Conservation (phyloP, 2,329 filamentous ascomycete genomes). For the Kalmusia sp. region DNA sequence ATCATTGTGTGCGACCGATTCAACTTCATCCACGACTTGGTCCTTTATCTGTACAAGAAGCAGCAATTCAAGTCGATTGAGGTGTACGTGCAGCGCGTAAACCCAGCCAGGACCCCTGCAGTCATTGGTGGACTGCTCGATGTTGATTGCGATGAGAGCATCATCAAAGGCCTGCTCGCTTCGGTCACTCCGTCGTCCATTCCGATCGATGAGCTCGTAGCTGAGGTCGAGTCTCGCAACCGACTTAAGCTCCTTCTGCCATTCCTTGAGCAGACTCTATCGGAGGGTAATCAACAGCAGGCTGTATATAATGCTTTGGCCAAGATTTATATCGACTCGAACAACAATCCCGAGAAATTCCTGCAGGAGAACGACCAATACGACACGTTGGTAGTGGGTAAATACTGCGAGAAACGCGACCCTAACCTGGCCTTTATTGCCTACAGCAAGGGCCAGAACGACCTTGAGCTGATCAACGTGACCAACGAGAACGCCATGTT, state of each 20-base stretch:
- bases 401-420: slow-evolving; percentile 98
- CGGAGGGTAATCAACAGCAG: slow-evolving; percentile 91
- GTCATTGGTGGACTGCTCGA: slow-evolving; percentile 94
- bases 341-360: slow-evolving; percentile 98
- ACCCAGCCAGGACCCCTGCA: slow-evolving; percentile 86
- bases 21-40: slow-evolving; percentile 97
- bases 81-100: slow-evolving; percentile 96
- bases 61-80: slow-evolving; percentile 99
- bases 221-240: slow-evolving; percentile 94
- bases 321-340: slow-evolving; percentile 99
- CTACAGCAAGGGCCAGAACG: slow-evolving; percentile 96
- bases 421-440: slow-evolving; percentile 94
- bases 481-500: slow-evolving; percentile 99
- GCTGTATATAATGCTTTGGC: slow-evolving; percentile 96
- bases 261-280: slow-evolving; percentile 92
- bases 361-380: slow-evolving; percentile 97
- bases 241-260: slow-evolving; percentile 93
- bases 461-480: slow-evolving; percentile 94
- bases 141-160: slow-evolving; percentile 94
- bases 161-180: slow-evolving; percentile 89
- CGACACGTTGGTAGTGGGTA: slow-evolving; percentile 88
- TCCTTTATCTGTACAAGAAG: slow-evolving; percentile 97
- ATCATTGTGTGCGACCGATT: slow-evolving; percentile 99
- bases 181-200: slow-evolving; percentile 86
- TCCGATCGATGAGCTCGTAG: slow-evolving; percentile 91